Conservation (phyloP, 2,329 filamentous ascomycete species). For the Phaeosphaeriaceae sp. region DNA sequence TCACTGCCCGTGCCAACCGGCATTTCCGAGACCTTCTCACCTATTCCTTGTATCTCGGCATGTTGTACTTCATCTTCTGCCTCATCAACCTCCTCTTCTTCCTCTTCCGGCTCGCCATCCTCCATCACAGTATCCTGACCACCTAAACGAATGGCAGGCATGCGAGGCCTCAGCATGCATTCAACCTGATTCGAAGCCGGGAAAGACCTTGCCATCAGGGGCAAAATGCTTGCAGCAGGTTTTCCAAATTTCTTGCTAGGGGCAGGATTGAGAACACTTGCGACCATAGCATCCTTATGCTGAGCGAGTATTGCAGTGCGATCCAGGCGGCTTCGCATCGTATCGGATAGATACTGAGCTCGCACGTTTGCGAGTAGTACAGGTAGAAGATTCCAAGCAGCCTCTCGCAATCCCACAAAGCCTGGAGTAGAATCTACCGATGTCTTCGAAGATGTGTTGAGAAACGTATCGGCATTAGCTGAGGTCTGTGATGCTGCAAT, state of each 20-base stretch:
- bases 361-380: slow-evolving; percentile 68
- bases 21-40: not conserved
- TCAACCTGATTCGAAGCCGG: slow-evolving; percentile 72
- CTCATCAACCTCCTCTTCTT: slow-evolving; percentile 24
- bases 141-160: slow-evolving; percentile 51
- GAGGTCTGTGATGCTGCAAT: slow-evolving; percentile 44
- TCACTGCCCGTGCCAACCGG: slow-evolving; percentile 1
- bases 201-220: slow-evolving; percentile 75
- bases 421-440: slow-evolving; percentile 39
- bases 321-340: slow-evolving; percentile 77
- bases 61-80: slow-evolving; percentile 52
- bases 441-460: slow-evolving; percentile 55
- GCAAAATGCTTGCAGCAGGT: slow-evolving; percentile 76
- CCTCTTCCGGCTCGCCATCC: slow-evolving; percentile 24
- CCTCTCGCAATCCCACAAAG: slow-evolving; percentile 58
- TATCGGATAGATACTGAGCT: slow-evolving; percentile 71
- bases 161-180: slow-evolving; percentile 65
- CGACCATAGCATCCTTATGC: slow-evolving; percentile 75
- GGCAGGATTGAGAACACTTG: slow-evolving; percentile 81
- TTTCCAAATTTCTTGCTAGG: slow-evolving; percentile 66
- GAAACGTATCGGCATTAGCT: slow-evolving; percentile 76
- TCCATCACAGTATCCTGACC: slow-evolving; percentile 28
- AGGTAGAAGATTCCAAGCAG: slow-evolving; percentile 69
- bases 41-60: not conserved
- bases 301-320: slow-evolving; percentile 77